phyloP scores from a whole-genome alignment of 345 rosid genomes.

The Salix caprea region DNA sequence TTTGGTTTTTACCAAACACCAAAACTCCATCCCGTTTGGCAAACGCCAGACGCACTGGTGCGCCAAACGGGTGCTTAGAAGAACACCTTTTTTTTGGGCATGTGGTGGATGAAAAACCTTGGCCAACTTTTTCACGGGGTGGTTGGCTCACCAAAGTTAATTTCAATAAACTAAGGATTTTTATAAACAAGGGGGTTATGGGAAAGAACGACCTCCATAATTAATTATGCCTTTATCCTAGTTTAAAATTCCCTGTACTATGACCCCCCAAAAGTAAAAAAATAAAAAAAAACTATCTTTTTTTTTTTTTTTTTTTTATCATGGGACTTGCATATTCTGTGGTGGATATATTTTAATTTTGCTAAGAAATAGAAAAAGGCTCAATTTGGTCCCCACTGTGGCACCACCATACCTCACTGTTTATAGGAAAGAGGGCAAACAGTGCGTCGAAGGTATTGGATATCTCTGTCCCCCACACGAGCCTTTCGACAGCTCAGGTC shows the following conservation, averaged over 20 bases:
- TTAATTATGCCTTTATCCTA: conserved; percentile 29
- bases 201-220: conserved; percentile 11
- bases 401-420: conserved; percentile 17
- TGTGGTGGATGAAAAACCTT: conserved; percentile 59
- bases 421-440: not conserved
- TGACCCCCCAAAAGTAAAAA: not conserved
- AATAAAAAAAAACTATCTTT: not conserved
- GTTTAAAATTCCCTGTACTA: conserved; percentile 48
- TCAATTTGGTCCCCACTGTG: conserved; percentile 33
- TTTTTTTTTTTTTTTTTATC: not conserved
- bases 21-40: too few relatives aligned
- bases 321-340: not conserved
- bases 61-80: too few relatives aligned
- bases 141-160: conserved; percentile 45
- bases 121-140: conserved; percentile 37
- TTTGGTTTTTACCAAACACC: too few relatives aligned
- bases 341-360: not conserved
- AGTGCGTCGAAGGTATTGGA: conserved; percentile 27
- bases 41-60: too few relatives aligned
- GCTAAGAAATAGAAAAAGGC: not conserved
- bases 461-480: conserved; percentile 27
- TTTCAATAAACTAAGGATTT: conserved; percentile 13
- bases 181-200: conserved; percentile 23
- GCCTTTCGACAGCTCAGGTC: not conserved
- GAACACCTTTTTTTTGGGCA: conserved; percentile 38